Conservation (phyloP, 352 stramenopile species). For the Globisporangium mamillatum region DNA sequence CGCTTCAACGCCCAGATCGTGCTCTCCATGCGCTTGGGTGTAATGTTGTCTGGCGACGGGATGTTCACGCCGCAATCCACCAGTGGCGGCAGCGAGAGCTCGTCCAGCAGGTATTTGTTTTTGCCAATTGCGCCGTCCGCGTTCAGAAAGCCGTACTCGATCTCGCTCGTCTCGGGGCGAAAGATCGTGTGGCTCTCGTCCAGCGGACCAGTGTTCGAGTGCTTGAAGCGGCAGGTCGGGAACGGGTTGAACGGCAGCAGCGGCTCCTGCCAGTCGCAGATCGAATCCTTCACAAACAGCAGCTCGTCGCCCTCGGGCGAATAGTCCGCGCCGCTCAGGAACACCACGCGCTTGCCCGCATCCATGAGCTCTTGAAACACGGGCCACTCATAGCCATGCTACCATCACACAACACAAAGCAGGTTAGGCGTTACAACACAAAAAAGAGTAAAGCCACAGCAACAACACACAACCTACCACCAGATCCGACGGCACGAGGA, state of each 20-base stretch:
- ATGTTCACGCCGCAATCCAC: conserved; percentile 74
- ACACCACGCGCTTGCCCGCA: conserved; percentile 67
- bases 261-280: conserved; percentile 82
- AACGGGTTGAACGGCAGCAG: conserved; percentile 56
- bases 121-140: conserved; percentile 63
- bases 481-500: conserved; percentile 63
- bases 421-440: not conserved
- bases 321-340: conserved; percentile 80
- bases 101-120: conserved; percentile 69
- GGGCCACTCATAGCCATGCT: conserved; percentile 57
- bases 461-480: conserved; percentile 23
- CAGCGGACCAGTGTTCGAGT: conserved; percentile 36
- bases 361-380: conserved; percentile 59
- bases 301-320: conserved; percentile 52
- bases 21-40: conserved; percentile 75
- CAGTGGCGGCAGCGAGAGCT: conserved; percentile 58
- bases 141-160: conserved; percentile 82
- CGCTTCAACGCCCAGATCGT: conserved; percentile 58
- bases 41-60: conserved; percentile 81
- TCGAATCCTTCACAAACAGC: conserved; percentile 71
- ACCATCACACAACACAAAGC: not conserved
- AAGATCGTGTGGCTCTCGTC: conserved; percentile 62
- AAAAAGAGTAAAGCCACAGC: not conserved
- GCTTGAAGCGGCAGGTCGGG: conserved; percentile 55
- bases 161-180: conserved; percentile 81